Base-by-base conservation (phyloP, 768 basidiomycete species). In the Leccinum arenicola region DNA sequence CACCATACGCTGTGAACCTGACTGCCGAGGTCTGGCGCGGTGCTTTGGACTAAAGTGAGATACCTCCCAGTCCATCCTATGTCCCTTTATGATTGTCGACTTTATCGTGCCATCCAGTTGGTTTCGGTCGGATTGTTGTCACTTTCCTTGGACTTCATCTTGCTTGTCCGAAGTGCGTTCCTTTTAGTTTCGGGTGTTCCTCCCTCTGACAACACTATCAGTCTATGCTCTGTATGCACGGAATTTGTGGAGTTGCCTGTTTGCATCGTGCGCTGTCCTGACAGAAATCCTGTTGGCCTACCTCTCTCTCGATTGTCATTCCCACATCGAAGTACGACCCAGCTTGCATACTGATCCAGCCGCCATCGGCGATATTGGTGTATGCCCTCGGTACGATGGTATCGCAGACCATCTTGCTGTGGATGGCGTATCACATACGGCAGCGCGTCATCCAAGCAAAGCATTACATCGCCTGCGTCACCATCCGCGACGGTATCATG, bases 111-210 rank as follows among this genome's bases (percentile, higher is more conserved):
- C 8, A 27, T 60, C 19, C 61, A 71, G 57, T 67, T 66, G 59
- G 7, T 4, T 1, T 38, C 50, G 21, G 45, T 59, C 31, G 49
- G 51, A 3, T 3, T 61, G 5, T 56, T 71, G 17, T 52, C 70
- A 57, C 23, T 66, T 2, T 38, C 53, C 7, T 61, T 72, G 2
- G 65, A 71, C 35, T 3, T 25, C 10, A 48, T 71, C 31, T 52
- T 71, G 4, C 56, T 68, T 35, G 48, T 72, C 38, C 61, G 70
- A 59, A 64, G 70, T 70, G 51, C 43, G 62, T 64, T 21, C 21
- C 9, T 55, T 3, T 19, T 4, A 17, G 4, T 38, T 31, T 57
- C 9, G 8, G 6, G 1, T 10, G 6, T 59, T 19, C 14, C 4
- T 36, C n/a, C 3, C 21, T 47, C 52, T 57, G 7, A 65, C 15